Evolutionary conservation across 768 basidiomycete species (phyloP).

Genomic region (Mrakia hoshinonis): DNA sequence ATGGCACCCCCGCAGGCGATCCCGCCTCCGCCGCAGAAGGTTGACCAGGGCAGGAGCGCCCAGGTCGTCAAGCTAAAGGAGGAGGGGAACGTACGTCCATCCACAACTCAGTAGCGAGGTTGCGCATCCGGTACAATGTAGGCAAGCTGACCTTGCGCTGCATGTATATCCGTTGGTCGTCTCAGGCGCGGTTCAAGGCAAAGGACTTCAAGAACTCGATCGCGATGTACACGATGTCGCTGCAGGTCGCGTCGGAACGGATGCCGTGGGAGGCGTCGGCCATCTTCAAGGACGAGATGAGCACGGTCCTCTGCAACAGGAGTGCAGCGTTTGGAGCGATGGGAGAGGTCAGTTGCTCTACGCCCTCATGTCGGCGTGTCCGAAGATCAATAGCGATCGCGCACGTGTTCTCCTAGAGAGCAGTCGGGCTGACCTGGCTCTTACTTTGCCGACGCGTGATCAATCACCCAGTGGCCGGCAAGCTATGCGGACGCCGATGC

Average conservation of each 20-base stretch:
- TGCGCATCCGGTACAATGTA: background rate
- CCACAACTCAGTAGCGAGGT: background rate
- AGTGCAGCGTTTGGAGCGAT: slow-evolving; percentile 75
- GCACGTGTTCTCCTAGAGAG: background rate
- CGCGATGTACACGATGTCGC: slow-evolving; percentile 67
- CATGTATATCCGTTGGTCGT: background rate
- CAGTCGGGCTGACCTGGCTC: slow-evolving; percentile 6
- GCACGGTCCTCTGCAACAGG: slow-evolving; percentile 81
- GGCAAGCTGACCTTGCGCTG: no score
- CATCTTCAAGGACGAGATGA: slow-evolving; percentile 79
- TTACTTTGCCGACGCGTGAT: slow-evolving; percentile 37
- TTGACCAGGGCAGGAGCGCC: slow-evolving; percentile 47
- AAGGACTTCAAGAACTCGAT: slow-evolving; percentile 64
- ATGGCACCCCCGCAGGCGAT: slow-evolving; percentile 19
- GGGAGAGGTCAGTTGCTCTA: slow-evolving; percentile 47
- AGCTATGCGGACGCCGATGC: slow-evolving; percentile 65
- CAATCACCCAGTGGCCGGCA: slow-evolving; percentile 36
- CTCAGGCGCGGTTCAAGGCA: slow-evolving; percentile 71
- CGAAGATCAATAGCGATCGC: no score
- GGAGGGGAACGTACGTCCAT: slow-evolving; percentile 74
- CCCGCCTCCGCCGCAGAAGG: slow-evolving; percentile 19
- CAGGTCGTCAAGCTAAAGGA: slow-evolving; percentile 75
- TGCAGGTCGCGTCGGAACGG: slow-evolving; percentile 64
- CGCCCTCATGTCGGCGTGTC: no score
- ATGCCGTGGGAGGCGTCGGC: slow-evolving; percentile 83